Base-by-base conservation (phyloP, 306 rosid genomes). In the Ormosia emarginata region DNA sequence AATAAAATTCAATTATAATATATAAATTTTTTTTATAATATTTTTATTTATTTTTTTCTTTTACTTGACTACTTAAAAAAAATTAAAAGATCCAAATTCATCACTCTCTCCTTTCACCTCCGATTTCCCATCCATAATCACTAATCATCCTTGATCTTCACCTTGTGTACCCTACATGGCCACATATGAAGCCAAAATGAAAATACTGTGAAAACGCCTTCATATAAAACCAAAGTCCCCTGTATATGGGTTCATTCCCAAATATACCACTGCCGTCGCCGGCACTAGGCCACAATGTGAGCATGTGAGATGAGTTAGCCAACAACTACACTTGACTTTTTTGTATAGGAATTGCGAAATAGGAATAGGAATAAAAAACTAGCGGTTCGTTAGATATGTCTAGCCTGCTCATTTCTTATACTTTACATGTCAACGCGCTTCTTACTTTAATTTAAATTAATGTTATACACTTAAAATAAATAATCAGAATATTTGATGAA, bases 391-490 rank as follows among this genome's bases (percentile, higher is more conserved):
- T 15, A 52, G 57, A 36, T 36, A 18, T 2, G 46, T 49, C 11
- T 50, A 15, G 66, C 49, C 57, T 39, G 9, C 29, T 30, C 53
- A 40, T 2, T 53, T 2, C 52, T 18, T 7, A 12, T 6, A 2
- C 69, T 74, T 68, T 58, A 64, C 55, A 66, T 53, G 79, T 75
- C 88, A 75, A 75, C 85, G 65, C 74, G 75, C 14, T 52, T 75
- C 41, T 62, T 67, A 46, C 43, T 81, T 81, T 62, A 43, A 81
- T 8, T 79, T 41, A 67, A 78, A 57, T 32, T 44, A 13, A 37
- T 32, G 24, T 0, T 24, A 24, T 24, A 0, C 24, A 24, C 0
- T 24, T 24, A 24, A 1, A 24, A 24, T 24, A 24, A 24, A 24
- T 24, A 24, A 24, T 24, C 1, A 24, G 1, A 24, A 24, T 24